Conservation (phyloP, 305 asterid species). For the Striga hermonthica region DNA sequence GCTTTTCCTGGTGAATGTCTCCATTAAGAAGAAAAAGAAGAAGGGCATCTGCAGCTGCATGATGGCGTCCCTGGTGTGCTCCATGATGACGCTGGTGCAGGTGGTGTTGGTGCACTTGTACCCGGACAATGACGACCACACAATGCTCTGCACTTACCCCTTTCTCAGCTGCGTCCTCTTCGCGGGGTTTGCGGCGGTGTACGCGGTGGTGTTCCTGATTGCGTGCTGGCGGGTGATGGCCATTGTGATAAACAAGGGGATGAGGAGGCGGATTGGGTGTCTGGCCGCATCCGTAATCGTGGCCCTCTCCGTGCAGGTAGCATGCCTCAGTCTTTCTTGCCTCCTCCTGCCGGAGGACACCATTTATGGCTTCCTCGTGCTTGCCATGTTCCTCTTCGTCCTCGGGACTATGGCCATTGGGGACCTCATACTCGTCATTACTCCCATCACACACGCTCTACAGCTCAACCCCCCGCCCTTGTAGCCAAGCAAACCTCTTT, state of each 20-base stretch:
- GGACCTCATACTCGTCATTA: constrained; percentile 56
- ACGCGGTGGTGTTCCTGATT: constrained; percentile 49
- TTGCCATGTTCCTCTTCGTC: constrained; percentile 49
- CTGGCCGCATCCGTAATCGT: constrained; percentile 55
- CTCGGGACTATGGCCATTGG: constrained; percentile 50
- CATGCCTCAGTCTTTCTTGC: constrained; percentile 50
- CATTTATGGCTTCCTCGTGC: constrained; percentile 40
- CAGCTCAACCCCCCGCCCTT: too few relatives aligned
- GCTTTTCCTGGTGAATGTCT: constrained; percentile 55
- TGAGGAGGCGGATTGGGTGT: constrained; percentile 48
- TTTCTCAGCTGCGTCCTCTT: constrained; percentile 54
- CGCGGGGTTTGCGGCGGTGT: constrained; percentile 45
- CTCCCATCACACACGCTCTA: constrained; percentile 62
- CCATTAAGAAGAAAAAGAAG: constrained; percentile 45
- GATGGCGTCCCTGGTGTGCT: constrained; percentile 35
- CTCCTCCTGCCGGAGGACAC: constrained; percentile 52
- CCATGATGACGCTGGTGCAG: constrained; percentile 47
- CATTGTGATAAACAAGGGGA: constrained; percentile 65
- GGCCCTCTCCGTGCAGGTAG: constrained; percentile 54
- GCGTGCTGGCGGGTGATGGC: constrained; percentile 69
- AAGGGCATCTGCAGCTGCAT: constrained; percentile 34
- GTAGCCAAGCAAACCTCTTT: too few relatives aligned
- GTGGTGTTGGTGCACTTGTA: constrained; percentile 40
- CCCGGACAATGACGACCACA: constrained; percentile 32
- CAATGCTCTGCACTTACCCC: constrained; percentile 64